phyloP scores from a whole-genome alignment of 1,139 yeast species.

The Pneumocystis sp. region DNA sequence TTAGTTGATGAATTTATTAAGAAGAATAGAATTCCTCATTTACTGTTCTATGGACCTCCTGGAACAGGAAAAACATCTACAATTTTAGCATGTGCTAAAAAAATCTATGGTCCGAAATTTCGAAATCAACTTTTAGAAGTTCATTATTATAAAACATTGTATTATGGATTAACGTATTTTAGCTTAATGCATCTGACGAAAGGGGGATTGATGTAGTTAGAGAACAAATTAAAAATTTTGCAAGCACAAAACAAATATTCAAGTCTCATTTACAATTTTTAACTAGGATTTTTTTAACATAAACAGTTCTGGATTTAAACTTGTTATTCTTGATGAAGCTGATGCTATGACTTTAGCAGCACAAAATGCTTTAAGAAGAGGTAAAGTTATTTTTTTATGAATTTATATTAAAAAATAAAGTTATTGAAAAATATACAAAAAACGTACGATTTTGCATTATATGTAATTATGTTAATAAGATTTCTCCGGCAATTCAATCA shows the following conservation, averaged over 20 bases:
- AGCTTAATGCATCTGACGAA: slow-evolving; percentile 76
- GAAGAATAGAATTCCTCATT: slow-evolving; percentile 74
- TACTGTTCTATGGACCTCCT: slow-evolving; percentile 91
- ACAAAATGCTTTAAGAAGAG: slow-evolving; percentile 80
- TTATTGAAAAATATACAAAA: slow-evolving; percentile 85
- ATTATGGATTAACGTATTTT: slow-evolving; percentile 23
- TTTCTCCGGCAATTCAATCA: slow-evolving; percentile 85
- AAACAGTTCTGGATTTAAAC: slow-evolving; percentile 39
- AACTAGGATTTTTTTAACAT: neutral
- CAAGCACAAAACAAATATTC: slow-evolving; percentile 85
- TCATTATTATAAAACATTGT: neutral
- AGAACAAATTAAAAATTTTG: slow-evolving; percentile 70
- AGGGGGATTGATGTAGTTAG: slow-evolving; percentile 79
- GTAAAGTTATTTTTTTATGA: slow-evolving; percentile 21
- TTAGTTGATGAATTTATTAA: slow-evolving; percentile 62
- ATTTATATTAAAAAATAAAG: slow-evolving; percentile 15
- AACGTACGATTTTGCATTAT: slow-evolving; percentile 91
- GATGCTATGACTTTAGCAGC: slow-evolving; percentile 98
- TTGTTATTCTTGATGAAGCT: slow-evolving; percentile 90
- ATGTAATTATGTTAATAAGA: slow-evolving; percentile 90
- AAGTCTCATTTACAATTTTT: slow-evolving; percentile 12
- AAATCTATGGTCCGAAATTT: slow-evolving; percentile 76
- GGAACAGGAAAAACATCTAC: slow-evolving; percentile 97
- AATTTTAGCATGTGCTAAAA: slow-evolving; percentile 75
- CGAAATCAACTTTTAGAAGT: slow-evolving; percentile 57